These are phyloP conservation scores for Pichia pseudocactophila DNA, from an alignment of 805 yeast genomes.

Conservation along the genomic window DNA sequence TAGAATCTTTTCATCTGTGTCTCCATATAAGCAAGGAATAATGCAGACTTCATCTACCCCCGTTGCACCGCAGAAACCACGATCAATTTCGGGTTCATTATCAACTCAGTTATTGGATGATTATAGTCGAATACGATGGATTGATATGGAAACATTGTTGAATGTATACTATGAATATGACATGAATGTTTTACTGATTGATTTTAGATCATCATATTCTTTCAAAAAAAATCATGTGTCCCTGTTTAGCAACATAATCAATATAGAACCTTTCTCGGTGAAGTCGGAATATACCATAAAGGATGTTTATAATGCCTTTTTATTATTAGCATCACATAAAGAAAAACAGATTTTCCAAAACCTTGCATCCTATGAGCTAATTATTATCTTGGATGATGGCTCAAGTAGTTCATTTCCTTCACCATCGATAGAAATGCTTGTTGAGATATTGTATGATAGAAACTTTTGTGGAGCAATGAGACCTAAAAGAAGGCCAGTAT, in stretches of 20 bases:
- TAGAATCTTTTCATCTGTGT: background rate
- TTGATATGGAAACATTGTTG: slow-evolving; percentile 10
- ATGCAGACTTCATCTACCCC: background rate
- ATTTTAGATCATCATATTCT: slow-evolving; percentile 53
- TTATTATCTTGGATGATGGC: slow-evolving; percentile 55
- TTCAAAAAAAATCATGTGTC: slow-evolving; percentile 56
- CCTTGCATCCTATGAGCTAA: slow-evolving; percentile 48
- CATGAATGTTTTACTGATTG: slow-evolving; percentile 49
- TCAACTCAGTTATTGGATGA: background rate
- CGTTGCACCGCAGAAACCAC: background rate
- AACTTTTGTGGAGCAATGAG: slow-evolving; percentile 26
- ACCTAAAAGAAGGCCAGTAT: slow-evolving; percentile 33
- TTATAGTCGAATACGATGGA: background rate
- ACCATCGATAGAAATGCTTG: slow-evolving; percentile 25
- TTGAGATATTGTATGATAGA: slow-evolving; percentile 30
- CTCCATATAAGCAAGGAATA: background rate
- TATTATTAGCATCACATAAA: slow-evolving; percentile 43
- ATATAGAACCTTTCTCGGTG: slow-evolving; percentile 66
- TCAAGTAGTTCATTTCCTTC: slow-evolving; percentile 20
- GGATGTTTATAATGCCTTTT: slow-evolving; percentile 59
- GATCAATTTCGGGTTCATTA: slow-evolving; percentile 4
- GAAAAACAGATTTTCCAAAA: slow-evolving; percentile 47
- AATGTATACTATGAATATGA: slow-evolving; percentile 24
- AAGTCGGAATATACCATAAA: slow-evolving; percentile 42
- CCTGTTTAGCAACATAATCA: slow-evolving; percentile 46